Percentiles rank a stretch among this genome's conserved stretches.
phyloP scores from a whole-genome alignment of 352 stramenopile species.

The Phytophthora meadii region DNA sequence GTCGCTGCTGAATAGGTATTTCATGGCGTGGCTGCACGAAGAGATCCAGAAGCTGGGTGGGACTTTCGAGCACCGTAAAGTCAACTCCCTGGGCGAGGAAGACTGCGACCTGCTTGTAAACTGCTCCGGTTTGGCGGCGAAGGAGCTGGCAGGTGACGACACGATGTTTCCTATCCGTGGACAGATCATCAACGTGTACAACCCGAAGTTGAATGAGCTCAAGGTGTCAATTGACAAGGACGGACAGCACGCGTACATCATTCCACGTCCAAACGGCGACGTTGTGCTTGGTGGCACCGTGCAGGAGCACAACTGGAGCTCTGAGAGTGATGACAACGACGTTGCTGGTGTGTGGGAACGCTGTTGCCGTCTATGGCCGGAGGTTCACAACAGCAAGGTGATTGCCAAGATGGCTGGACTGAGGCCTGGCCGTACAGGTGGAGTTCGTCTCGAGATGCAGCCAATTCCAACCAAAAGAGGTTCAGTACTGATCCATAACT shows the following conservation, averaged over 20 bases:
- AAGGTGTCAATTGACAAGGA: conserved; percentile 44
- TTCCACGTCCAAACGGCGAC: conserved; percentile 64
- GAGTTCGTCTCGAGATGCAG: conserved; percentile 59
- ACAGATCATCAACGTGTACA: conserved; percentile 72
- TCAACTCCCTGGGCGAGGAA: conserved; percentile 45
- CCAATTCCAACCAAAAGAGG: conserved; percentile 34
- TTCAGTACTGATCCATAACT: conserved; percentile 74
- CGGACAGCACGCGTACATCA: conserved; percentile 68
- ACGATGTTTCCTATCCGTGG: conserved; percentile 64
- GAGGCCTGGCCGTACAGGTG: conserved; percentile 47
- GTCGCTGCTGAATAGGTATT: conserved; percentile 28
- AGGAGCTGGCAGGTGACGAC: conserved; percentile 50
- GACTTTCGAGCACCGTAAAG: conserved; percentile 50
- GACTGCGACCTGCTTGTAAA: conserved; percentile 65
- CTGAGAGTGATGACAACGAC: conserved; percentile 46
- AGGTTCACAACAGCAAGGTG: conserved; percentile 55
- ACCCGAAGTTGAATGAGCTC: conserved; percentile 55
- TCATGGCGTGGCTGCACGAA: conserved; percentile 60
- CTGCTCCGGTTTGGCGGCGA: conserved; percentile 63
- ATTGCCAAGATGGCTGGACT: conserved; percentile 51
- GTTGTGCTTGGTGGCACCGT: conserved; percentile 69
- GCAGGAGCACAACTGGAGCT: conserved; percentile 66
- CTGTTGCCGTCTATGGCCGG: conserved; percentile 48
- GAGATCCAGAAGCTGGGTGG: conserved; percentile 58
- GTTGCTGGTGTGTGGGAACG: conserved; percentile 59